Percentiles rank a stretch among this genome's conserved stretches.
Conservation (phyloP, 108 stramenopile genomes). For the Skeletonema marinoi region DNA sequence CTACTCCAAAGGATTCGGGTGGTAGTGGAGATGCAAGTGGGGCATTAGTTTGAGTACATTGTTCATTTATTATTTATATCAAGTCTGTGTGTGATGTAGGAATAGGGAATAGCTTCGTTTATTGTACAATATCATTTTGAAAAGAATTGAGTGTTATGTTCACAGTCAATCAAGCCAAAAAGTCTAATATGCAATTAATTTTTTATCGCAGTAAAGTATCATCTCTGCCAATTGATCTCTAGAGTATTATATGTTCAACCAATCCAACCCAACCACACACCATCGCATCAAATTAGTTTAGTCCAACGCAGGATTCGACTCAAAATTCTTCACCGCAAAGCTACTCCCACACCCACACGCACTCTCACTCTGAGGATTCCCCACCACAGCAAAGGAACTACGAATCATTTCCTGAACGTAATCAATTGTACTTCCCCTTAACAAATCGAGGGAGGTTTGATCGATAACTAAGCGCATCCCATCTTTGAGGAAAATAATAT, state of each 20-base stretch:
- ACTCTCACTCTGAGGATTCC: slow-evolving; percentile 95
- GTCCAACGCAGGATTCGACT: slow-evolving; percentile 84
- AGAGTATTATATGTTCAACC: too few relatives aligned
- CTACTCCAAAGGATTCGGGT: neutral
- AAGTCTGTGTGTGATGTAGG: neutral
- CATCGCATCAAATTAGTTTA: slow-evolving; percentile 9
- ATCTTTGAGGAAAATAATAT: slow-evolving; percentile 44
- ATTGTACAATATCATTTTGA: neutral
- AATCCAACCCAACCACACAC: neutral
- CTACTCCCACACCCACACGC: slow-evolving; percentile 98
- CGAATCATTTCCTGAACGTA: slow-evolving; percentile 97
- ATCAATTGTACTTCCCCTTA: slow-evolving; percentile 92
- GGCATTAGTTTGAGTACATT: neutral
- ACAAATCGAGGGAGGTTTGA: slow-evolving; percentile 74
- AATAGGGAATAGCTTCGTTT: too few relatives aligned
- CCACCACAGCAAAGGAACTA: slow-evolving; percentile 89
- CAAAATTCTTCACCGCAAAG: slow-evolving; percentile 97
- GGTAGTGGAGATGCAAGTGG: neutral
- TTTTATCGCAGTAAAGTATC: too few relatives aligned
- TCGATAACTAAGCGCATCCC: slow-evolving; percentile 69
- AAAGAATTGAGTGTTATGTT: too few relatives aligned
- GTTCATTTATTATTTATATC: neutral
- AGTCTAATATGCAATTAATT: too few relatives aligned
- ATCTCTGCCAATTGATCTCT: too few relatives aligned
- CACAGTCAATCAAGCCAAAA: too few relatives aligned